Base-by-base conservation (phyloP, 1,139 yeast genomes). In the Candida pseudocylindracea region DNA sequence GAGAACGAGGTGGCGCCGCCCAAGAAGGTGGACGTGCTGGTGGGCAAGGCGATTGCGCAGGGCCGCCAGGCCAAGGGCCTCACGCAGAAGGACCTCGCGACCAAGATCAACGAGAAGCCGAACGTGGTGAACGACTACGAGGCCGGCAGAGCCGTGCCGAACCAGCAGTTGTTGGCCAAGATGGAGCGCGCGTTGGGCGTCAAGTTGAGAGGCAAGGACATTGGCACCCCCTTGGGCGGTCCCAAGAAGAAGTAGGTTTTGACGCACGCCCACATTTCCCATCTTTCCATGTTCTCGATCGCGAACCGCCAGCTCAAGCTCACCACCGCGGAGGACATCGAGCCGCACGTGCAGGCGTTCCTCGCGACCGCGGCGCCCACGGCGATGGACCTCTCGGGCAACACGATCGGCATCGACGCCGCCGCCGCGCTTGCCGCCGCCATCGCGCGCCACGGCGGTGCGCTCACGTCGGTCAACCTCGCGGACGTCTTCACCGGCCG, bases 31-130 rank as follows among this genome's bases (percentile, higher is more conserved):
- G 93, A 81, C 37, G 60, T 66, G 26, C 57, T 58, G 37, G 96
- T 91, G 29, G 98, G 98, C 45, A 79, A 75, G 51, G 76, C 91
- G 35, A 83, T 88, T 45, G 68, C 72, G 38, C 63, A 73, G 51
- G 94, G 79, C 30, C 75, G 98, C 59, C 76, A 72, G 48, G 95
- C 80, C 40, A 83, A 83, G 67, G 69, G 70, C 46, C 51, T 83
- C 48, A 78, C 95, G 9, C 98, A 88, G 56, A 88, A 88, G 64
- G 98, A 88, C 44, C 66, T 88, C 47, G 98, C 98, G 45, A 81
- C 94, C 39, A 78, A 74, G 53, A 69, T 88, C 49, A 85, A 83
- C 53, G 98, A 88, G 59, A 88, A 88, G 62, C 95, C 96, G 37
- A 81, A 76, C 42, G 80, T 88, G 38, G 73, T 88, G 48, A 85